Evolutionary conservation across 371 early-diverging fungal genomes (phyloP), one percentile per base, ranked within the genome.

Genomic region (Enterocytospora artemiae): DNA sequence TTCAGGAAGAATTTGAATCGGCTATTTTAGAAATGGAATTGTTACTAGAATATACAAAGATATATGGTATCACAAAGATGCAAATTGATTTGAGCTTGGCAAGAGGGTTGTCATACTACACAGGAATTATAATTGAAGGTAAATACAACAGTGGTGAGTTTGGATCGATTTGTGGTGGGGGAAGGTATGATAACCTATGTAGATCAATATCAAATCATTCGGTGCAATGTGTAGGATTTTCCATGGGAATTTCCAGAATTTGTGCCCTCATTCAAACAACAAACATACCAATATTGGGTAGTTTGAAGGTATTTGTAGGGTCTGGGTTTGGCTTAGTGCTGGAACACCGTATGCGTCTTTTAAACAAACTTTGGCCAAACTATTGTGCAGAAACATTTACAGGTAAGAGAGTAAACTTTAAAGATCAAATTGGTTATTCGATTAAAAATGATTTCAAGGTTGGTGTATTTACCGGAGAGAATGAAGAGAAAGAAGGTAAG

Each of bases 101-200:
- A 14, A 83, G 98, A 63, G 98, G 98, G 18, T 78, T 95, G 48
- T 95, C 94, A 75, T 97, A 97, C 76, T 97, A 97, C 81, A 97
- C 98, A 22, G 98, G 98, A 31, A 84, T 95, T 58, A 93, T 97
- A 69, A 89, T 93, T 75, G 98, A 97, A 78, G 98, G 91, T 12
- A 87, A 90, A 18, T 83, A 89, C 34, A 82, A 39, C 7, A 65
- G 67, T 43, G 31, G 32, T 18, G 59, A 69, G 30, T 85, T 93
- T 20, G 96, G 98, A n/a, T 92, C 95, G 2, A 86, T 97, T 61
- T 89, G 92, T 31, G 95, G 91, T 1, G 98, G 98, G 67, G 98
- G 98, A 18, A 88, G 98, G 50, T 97, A 97, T 78, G 98, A 97
- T 71, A 85, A 90, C 56, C 83, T 97, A 67, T 95, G 95, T 1